A percentile compares a stretch with the other conserved stretches of the same genome.
These are phyloP conservation scores for Pharnaceum exiguum DNA, from an alignment of 148 eudicot species.

Conservation along the genomic window DNA sequence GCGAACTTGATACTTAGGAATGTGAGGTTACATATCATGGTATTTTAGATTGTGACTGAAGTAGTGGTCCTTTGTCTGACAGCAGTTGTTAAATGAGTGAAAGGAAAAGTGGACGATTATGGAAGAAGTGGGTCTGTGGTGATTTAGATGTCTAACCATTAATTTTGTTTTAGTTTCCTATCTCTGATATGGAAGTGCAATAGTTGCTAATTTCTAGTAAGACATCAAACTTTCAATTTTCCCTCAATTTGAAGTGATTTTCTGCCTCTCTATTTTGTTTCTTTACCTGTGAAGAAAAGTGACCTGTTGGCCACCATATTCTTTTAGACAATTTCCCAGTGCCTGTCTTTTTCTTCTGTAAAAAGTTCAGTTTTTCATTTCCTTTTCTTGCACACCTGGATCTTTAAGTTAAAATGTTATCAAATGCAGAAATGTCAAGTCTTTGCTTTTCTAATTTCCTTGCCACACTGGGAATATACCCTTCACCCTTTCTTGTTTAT, in stretches of 20 bases:
- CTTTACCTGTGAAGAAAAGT: neutral
- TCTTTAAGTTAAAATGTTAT: slow-evolving; percentile 5
- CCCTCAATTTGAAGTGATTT: neutral
- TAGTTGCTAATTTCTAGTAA: slow-evolving; percentile 23
- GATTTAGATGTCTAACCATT: slow-evolving; percentile 18
- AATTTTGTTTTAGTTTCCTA: slow-evolving; percentile 16
- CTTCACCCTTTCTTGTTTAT: neutral
- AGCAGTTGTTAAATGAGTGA: slow-evolving; percentile 3
- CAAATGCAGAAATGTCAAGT: slow-evolving; percentile 9
- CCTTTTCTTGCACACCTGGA: neutral
- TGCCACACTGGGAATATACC: neutral
- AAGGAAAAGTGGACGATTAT: neutral
- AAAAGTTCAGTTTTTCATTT: slow-evolving; percentile 1
- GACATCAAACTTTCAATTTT: slow-evolving; percentile 11
- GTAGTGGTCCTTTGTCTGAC: slow-evolving; percentile 13
- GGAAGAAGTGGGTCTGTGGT: slow-evolving; percentile 22
- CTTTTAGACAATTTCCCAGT: neutral
- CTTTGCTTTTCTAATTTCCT: slow-evolving; percentile 5
- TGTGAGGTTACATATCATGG: slow-evolving; percentile 3
- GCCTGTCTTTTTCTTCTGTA: slow-evolving; percentile 23
- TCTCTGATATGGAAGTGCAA: slow-evolving; percentile 20
- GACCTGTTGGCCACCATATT: slow-evolving; percentile 21
- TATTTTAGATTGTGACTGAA: slow-evolving; percentile 18
- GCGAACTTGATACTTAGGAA: slow-evolving; percentile 9
- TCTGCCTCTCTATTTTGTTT: no score